Base-by-base conservation (phyloP, 2,329 filamentous ascomycete genomes). In the Pseudogymnoascus sp. region DNA sequence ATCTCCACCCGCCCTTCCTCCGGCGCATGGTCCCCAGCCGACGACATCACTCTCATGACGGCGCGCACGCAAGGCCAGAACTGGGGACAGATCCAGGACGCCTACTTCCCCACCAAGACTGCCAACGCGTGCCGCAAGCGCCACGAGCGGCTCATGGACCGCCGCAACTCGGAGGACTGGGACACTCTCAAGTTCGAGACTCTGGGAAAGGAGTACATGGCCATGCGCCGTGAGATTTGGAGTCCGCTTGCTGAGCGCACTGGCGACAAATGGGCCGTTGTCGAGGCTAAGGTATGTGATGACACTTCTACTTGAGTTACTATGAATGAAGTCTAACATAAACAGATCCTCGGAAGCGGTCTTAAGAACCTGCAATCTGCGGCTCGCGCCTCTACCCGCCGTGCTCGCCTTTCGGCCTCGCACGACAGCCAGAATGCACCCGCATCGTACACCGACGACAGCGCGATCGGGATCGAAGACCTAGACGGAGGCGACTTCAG, bases 111-210 rank as follows among this genome's bases (percentile, higher is more conserved):
- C 1, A 81, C 77, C 73, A 96, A 96, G 79, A 86, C 84, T 7
- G 33, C 88, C 64, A 95, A 95, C 73, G 92, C 92, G 17, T 96
- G 91, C 77, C 89, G 91, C 67, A 96, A 96, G 78, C 85, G 91
- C 63, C 91, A 96, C 71, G 91, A 96, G 76, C 83, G 91, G 42
- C 78, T 96, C 68, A 87, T 93, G 81, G 89, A 93, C 76, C 85
- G 88, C 68, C 82, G 68, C 4, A 70, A 64, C 67, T 73, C 64
- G 72, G 80, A 72, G 64, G 88, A 93, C 70, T 95, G 90, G 88
- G 89, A 93, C 70, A 83, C 83, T 19, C 80, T 87, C 68, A 90
- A 90, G 77, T 79, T 93, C 23, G 89, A 93, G 73, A 80, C 81
- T 9, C 79, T 96, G 42, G 89, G 90, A 38, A 84, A 84, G 73